Base-by-base conservation (phyloP, 2,329 filamentous ascomycete genomes). In the Verticillium nubilum region DNA sequence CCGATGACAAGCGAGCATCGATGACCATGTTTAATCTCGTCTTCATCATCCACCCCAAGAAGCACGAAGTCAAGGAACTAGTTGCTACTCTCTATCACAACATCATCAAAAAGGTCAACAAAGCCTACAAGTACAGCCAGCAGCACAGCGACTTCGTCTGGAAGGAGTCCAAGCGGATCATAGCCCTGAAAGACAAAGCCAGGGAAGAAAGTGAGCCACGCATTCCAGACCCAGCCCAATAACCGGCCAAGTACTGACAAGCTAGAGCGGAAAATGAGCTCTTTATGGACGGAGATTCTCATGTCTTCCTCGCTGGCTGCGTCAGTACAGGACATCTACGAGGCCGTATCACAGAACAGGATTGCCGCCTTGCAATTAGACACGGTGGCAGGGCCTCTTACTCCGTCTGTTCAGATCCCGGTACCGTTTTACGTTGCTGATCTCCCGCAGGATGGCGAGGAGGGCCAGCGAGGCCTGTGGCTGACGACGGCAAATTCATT, bases 21-120 rank as follows among this genome's bases (percentile, higher is more conserved):
- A 93, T 98, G 90, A 92, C 88, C 63, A 98, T 98, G 94, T 99
- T 99, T 76, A 96, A 97, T 72, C 84, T 97, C 12, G 92, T 98
- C 26, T 98, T 98, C 72, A 90, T 97, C 56, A 78, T 97, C 64
- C 89, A 91, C 65, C 90, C 92, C 3, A 88, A 88, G 56, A 86
- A 88, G 57, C 80, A 93, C 59, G 90, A 97, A 69, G 87, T 89
- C 64, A 89, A 90, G 59, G 80, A 83, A 78, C 68, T 96, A 53
- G 84, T 89, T 52, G 90, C 96, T 64, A 87, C 78, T 5, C 74
- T 97, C 70, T 97, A 97, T 72, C 83, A 90, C 58, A 90, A 97
- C 71, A 88, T 98, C 42, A 89, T 93, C 64, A 95, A 93, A 73
- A 96, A 96, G 74, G 88, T 97, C 67, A 93, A 92, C 70, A 96